phyloP scores from a whole-genome alignment of 2,329 filamentous ascomycete genomes.

The Cytospora mali region DNA sequence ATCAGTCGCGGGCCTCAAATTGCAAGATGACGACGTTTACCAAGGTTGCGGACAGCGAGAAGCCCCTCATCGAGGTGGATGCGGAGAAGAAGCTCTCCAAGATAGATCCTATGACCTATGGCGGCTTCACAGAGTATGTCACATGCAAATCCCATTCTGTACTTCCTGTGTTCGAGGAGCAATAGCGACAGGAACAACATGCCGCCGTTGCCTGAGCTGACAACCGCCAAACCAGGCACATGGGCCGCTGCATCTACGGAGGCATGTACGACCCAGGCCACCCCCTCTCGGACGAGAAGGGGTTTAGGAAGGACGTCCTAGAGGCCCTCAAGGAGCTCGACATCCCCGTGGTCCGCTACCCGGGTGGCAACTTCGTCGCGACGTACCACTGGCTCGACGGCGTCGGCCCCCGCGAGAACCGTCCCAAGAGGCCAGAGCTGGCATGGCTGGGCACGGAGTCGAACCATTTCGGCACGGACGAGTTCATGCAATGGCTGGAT shows the following conservation, averaged over 20 bases:
- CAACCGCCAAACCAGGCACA: conserved; percentile 59
- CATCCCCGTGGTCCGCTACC: conserved; percentile 77
- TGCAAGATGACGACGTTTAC: conserved; percentile 72
- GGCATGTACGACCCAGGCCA: conserved; percentile 81
- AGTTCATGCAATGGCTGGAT: conserved; percentile 82
- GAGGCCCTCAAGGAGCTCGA: conserved; percentile 72
- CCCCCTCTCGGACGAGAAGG: conserved; percentile 70
- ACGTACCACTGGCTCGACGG: conserved; percentile 85
- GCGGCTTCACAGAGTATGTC: conserved; percentile 82
- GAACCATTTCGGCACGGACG: conserved; percentile 82
- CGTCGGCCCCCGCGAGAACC: conserved; percentile 70
- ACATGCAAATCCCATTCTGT: conserved; percentile 19
- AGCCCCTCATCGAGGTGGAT: conserved; percentile 67
- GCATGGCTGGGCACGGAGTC: conserved; percentile 78
- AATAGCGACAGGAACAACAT: background rate
- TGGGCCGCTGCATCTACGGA: conserved; percentile 87
- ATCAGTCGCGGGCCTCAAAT: conserved; percentile 4
- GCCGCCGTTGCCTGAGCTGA: background rate
- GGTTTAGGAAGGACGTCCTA: conserved; percentile 80
- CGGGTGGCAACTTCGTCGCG: conserved; percentile 81
- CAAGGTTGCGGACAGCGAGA: conserved; percentile 61
- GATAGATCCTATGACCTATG: conserved; percentile 81
- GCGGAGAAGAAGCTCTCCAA: conserved; percentile 66
- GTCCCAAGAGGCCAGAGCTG: conserved; percentile 70
- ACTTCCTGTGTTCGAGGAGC: background rate